Percentiles rank a stretch among this genome's conserved stretches.
Evolutionary conservation across 2,329 filamentous ascomycete genomes (phyloP).

Genomic region (Diplocarpon mali): DNA sequence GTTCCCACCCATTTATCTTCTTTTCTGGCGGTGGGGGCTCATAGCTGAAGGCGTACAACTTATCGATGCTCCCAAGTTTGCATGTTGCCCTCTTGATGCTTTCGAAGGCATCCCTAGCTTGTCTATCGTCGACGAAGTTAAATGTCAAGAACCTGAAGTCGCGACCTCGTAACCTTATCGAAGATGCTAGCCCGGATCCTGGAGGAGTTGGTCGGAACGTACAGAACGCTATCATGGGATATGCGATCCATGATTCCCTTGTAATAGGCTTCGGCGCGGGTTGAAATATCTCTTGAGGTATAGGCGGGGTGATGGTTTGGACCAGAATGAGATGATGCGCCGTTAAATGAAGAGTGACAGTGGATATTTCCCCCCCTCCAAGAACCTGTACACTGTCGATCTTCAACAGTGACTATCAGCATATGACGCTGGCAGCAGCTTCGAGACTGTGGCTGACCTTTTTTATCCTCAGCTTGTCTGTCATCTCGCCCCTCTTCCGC

Average conservation of each 20-base stretch:
- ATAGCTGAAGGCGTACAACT: constrained; percentile 84
- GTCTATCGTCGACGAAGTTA: constrained; percentile 64
- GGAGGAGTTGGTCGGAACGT: constrained; percentile 63
- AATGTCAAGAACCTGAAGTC: constrained; percentile 94
- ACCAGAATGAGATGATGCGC: constrained; percentile 45
- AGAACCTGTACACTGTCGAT: constrained; percentile 52
- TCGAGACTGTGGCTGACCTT: constrained; percentile 28
- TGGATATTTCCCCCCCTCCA: constrained; percentile 44
- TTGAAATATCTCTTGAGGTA: constrained; percentile 19
- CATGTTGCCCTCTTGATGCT: constrained; percentile 73
- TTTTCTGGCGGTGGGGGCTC: constrained; percentile 63
- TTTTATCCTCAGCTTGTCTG: constrained; percentile 35
- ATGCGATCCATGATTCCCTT: constrained; percentile 85
- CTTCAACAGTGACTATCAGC: constrained; percentile 26
- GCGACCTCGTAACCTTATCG: constrained; percentile 77
- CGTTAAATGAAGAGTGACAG: constrained; percentile 48
- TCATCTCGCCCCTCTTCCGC: constrained; percentile 17
- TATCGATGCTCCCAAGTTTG: constrained; percentile 72
- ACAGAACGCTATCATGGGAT: constrained; percentile 80
- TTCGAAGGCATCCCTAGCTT: constrained; percentile 78
- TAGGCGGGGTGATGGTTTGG: constrained; percentile 22
- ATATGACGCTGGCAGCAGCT: background rate
- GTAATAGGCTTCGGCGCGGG: constrained; percentile 33
- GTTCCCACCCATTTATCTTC: constrained; percentile 64
- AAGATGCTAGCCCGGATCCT: constrained; percentile 59